Evolutionary conservation across 768 basidiomycete genomes (phyloP).

Genomic region (Suillus brevipes): DNA sequence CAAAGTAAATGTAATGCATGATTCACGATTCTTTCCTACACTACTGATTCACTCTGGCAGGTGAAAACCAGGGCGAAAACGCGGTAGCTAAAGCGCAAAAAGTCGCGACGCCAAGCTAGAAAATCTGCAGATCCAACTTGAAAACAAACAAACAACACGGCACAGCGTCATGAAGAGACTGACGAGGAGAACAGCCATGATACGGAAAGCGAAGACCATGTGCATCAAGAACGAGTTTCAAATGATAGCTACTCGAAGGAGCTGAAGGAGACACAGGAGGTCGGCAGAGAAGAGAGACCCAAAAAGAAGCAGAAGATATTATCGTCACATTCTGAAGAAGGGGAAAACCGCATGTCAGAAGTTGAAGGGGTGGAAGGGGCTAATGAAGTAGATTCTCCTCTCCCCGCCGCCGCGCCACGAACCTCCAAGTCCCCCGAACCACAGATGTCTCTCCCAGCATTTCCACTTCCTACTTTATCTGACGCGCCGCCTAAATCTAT

Average conservation of each 20-base stretch:
- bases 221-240: background rate
- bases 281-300: conserved; percentile 25
- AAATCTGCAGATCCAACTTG: conserved; percentile 33
- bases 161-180: background rate
- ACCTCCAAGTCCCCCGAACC: conserved; percentile 9
- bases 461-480: conserved; percentile 67
- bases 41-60: conserved; percentile 27
- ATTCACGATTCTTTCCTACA: background rate
- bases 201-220: background rate
- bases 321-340: conserved; percentile 18
- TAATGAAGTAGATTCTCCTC: background rate
- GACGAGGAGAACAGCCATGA: background rate
- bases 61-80: conserved; percentile 71
- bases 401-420: conserved; percentile 17
- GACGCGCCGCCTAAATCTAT: conserved; percentile 66
- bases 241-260: conserved; percentile 12
- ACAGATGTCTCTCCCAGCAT: conserved; percentile 54
- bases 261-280: conserved; percentile 16
- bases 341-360: conserved; percentile 20
- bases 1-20: background rate
- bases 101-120: conserved; percentile 57
- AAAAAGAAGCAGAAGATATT: conserved; percentile 48
- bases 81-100: conserved; percentile 73
- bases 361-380: background rate
- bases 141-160: conserved; percentile 17